Base-by-base conservation (phyloP, 345 rosid species). In the Punica granatum region DNA sequence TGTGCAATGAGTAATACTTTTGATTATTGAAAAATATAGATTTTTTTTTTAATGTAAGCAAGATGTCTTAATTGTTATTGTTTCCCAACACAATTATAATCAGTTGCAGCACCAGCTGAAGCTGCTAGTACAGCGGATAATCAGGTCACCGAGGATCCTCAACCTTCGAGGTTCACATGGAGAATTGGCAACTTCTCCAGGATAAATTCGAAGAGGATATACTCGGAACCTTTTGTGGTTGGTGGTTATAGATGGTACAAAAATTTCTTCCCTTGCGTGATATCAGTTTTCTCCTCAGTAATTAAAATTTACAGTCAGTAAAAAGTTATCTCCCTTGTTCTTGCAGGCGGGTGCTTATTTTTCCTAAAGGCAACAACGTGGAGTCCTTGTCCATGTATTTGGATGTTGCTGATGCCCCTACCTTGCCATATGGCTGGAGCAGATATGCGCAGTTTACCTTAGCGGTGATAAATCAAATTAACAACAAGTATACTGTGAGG, bases 371-470 rank as follows among this genome's bases (percentile, higher is more conserved):
- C 69, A 89, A 91, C 83, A 89, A 88, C 70, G 96, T 90, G 73
- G 96, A 89, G 68, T 91, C 84, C 74, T 81, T 93, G 81, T 93
- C 97, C 46, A 87, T 93, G 96, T 94, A 94, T 76, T 78, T 94
- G 82, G 97, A 94, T 83, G 96, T 94, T 78, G 87, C 97, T 19
- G 99, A 94, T 79, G 80, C 98, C 28, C 63, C 80, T 32, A 81
- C 79, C 37, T 82, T 91, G 82, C 92, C 98, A 1, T 86, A 91
- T 56, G 98, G 92, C 35, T 94, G 99, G 99, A 88, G 88, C 82
- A 86, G 98, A 84, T 89, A 83, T 33, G 90, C 97, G 6, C 98
- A 91, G 72, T 94, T 94, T 78, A 89, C 92, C 74, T 79, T 94
- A 83, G 88, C 89, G 10, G 88, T 94, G 42, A 73, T 91, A 58